Evolutionary conservation across 441 rosid species (phyloP).

Genomic region (Theobroma grandiflorum): DNA sequence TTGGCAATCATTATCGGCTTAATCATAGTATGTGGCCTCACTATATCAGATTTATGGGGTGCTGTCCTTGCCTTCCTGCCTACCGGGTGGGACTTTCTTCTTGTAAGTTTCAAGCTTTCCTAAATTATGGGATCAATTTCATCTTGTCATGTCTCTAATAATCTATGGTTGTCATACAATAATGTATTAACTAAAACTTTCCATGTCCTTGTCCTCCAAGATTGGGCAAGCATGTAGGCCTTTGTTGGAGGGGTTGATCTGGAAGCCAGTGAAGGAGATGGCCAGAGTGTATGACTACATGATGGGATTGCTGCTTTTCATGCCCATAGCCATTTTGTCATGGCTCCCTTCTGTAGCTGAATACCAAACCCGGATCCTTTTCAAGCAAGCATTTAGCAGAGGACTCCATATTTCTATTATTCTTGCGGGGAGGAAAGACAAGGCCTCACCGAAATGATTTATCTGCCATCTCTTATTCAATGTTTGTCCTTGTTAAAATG

Average conservation of each 20-base stretch:
- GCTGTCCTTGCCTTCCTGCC: slow-evolving; percentile 84
- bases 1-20: slow-evolving; percentile 77
- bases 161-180: background rate
- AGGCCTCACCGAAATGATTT: slow-evolving; percentile 33
- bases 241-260: slow-evolving; percentile 56
- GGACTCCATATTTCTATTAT: slow-evolving; percentile 96
- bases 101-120: slow-evolving; percentile 59
- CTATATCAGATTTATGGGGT: slow-evolving; percentile 77
- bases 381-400: slow-evolving; percentile 97
- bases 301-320: slow-evolving; percentile 82
- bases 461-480: background rate
- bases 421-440: slow-evolving; percentile 65
- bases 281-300: slow-evolving; percentile 85
- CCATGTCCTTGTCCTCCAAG: slow-evolving; percentile 34
- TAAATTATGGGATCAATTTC: background rate
- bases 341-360: slow-evolving; percentile 91
- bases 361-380: slow-evolving; percentile 89
- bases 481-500: background rate
- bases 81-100: slow-evolving; percentile 89
- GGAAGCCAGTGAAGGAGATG: slow-evolving; percentile 90
- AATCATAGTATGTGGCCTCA: slow-evolving; percentile 69
- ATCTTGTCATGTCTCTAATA: background rate
- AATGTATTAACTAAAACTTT: background rate
- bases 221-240: slow-evolving; percentile 87
- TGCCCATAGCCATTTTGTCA: slow-evolving; percentile 75